Evolutionary conservation across 2,329 filamentous ascomycete genomes (phyloP), one percentile per base, ranked within the genome.

Genomic region (Colletotrichum zoysiae): DNA sequence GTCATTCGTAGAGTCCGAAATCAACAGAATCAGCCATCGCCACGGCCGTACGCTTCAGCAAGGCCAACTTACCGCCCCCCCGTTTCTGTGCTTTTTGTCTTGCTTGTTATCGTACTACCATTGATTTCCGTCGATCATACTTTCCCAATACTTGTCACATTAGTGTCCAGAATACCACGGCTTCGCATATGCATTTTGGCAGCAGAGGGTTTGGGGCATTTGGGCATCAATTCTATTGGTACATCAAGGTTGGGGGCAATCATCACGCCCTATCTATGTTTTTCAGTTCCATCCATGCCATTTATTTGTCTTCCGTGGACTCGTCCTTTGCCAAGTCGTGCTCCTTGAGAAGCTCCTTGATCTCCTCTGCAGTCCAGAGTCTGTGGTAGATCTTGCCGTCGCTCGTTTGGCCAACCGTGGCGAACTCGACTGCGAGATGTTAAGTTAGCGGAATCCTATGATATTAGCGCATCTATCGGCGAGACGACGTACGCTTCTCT

Each of bases 301-400:
- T 76, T 76, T 86, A 90, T 80, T 89, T 89, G 75, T 91, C 91
- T 79, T 94, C 91, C 18, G 89, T 82, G 75, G 90, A 90, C 80
- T 95, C 93, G 76, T 91, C 89, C 88, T 97, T 98, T 73, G 94
- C 95, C 81, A 99, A 84, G 77, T 95, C 95, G 79, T 99, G 95
- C 87, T 98, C 94, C 88, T 95, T 97, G 78, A 99, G 86, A 82
- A 99, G 86, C 62, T 92, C 91, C 81, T 94, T 95, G 79, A 99
- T 99, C 87, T 98, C 96, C 76, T 99, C 95, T 56, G 95, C 95
- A 78, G 91, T 93, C 96, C 96, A 99, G 74, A 99, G 88, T 81
- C 97, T 93, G 84, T 99, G 96, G 86, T 98, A 99, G 83, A 99
- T 95, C 86, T 95, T 96, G 79, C 96, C 96, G 76, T 95, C 91